Evolutionary conservation across 305 asterid genomes (phyloP).

Genomic region (Solanum hybrid): DNA sequence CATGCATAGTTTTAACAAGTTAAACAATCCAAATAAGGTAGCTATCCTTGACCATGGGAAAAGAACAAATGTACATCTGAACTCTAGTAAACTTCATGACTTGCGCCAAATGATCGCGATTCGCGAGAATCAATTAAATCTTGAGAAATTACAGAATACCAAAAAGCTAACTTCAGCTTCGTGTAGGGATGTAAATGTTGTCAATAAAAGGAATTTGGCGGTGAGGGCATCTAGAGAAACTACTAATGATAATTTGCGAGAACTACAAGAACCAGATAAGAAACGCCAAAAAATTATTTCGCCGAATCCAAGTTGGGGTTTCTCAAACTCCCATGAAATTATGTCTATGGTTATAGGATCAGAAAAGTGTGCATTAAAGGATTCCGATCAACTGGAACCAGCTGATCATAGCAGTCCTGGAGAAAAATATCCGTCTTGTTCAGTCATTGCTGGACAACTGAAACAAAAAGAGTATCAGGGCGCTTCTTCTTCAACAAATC

Average conservation of each 20-base stretch:
- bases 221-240: slow-evolving; percentile 11
- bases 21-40: slow-evolving; percentile 6
- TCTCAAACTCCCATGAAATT: slow-evolving; percentile 1
- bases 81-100: slow-evolving; percentile 28
- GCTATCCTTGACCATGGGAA: slow-evolving; percentile 12
- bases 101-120: slow-evolving; percentile 33
- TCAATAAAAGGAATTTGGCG: slow-evolving; percentile 3
- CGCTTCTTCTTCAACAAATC: slow-evolving; percentile 15
- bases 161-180: slow-evolving; percentile 10
- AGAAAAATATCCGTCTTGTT: slow-evolving; percentile 7
- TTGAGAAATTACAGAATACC: slow-evolving; percentile 18
- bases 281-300: slow-evolving; percentile 26
- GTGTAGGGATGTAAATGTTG: background rate
- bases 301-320: background rate
- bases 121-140: slow-evolving; percentile 34
- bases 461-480: slow-evolving; percentile 12
- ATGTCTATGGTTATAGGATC: slow-evolving; percentile 5
- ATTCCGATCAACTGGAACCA: background rate
- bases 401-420: background rate
- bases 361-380: slow-evolving; percentile 10
- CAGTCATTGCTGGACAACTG: slow-evolving; percentile 4
- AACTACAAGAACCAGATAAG: slow-evolving; percentile 18
- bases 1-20: slow-evolving; percentile 6
- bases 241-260: slow-evolving; percentile 11
- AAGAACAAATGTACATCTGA: slow-evolving; percentile 11